Percentiles rank a stretch among this genome's conserved stretches.
Conservation (phyloP, 1,139 yeast species). For the Hemisphaericaspora lyxosophila region DNA sequence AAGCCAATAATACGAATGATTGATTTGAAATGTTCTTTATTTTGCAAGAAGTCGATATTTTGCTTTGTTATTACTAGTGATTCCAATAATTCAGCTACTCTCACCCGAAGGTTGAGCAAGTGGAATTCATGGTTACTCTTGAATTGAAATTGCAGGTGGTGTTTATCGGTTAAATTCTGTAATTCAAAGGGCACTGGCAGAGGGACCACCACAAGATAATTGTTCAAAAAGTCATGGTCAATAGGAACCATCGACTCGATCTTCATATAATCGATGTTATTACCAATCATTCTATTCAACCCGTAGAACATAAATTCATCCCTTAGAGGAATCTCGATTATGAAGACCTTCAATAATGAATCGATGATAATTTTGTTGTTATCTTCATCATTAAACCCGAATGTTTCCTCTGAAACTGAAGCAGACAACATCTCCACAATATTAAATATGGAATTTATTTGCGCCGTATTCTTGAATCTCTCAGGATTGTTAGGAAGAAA, state of each 20-base stretch:
- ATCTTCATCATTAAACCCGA: conserved; percentile 23
- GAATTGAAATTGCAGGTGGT: conserved; percentile 15
- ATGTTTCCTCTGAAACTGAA: conserved; percentile 35
- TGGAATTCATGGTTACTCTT: conserved; percentile 45
- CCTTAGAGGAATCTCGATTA: conserved; percentile 41
- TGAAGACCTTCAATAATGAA: conserved; percentile 39
- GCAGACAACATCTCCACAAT: conserved; percentile 42
- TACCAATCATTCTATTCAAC: conserved; percentile 53
- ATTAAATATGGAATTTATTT: conserved; percentile 38
- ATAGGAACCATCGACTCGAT: conserved; percentile 35
- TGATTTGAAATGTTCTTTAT: conserved; percentile 41
- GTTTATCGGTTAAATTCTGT: conserved; percentile 6
- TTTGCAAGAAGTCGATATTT: conserved; percentile 30
- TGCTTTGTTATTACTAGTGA: conserved; percentile 34
- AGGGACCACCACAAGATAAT: conserved; percentile 29
- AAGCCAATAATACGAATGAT: conserved; percentile 48
- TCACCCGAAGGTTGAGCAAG: conserved; percentile 35
- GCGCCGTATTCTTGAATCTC: conserved; percentile 36
- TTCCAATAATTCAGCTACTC: conserved; percentile 48
- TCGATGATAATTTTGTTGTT: conserved; percentile 26
- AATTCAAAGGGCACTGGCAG: conserved; percentile 28
- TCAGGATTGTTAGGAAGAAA: conserved; percentile 43
- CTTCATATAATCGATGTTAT: conserved; percentile 40
- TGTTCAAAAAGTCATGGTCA: conserved; percentile 24
- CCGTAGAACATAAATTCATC: conserved; percentile 50